Evolutionary conservation across 2,329 filamentous ascomycete species (phyloP).

Genomic region (Tolypocladium nubicola): DNA sequence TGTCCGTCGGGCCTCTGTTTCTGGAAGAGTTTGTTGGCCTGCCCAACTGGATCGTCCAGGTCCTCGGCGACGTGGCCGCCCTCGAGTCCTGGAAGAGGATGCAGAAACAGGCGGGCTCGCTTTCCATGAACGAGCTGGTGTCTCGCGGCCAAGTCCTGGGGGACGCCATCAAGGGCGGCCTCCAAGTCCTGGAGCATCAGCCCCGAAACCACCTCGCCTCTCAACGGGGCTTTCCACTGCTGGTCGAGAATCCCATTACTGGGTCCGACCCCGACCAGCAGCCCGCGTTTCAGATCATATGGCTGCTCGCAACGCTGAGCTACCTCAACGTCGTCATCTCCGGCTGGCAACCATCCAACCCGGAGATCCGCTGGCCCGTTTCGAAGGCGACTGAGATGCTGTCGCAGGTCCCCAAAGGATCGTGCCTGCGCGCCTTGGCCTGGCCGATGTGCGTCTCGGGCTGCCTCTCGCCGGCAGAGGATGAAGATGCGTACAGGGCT

Average conservation of each 20-base stretch:
- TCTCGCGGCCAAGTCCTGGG: slow-evolving; percentile 31
- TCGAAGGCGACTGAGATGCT: slow-evolving; percentile 23
- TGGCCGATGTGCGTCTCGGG: slow-evolving; percentile 33
- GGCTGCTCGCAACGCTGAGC: slow-evolving; percentile 35
- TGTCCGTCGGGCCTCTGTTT: slow-evolving; percentile 20
- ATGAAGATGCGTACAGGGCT: slow-evolving; percentile 30
- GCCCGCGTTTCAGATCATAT: slow-evolving; percentile 26
- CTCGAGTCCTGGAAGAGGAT: slow-evolving; percentile 46
- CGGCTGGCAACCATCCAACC: slow-evolving; percentile 38
- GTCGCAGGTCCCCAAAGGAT: slow-evolving; percentile 15
- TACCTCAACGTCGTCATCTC: slow-evolving; percentile 38
- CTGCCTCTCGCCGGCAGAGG: slow-evolving; percentile 25
- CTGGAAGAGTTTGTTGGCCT: slow-evolving; percentile 44
- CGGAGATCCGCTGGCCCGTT: slow-evolving; percentile 26
- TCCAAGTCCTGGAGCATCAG: slow-evolving; percentile 18
- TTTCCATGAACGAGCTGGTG: slow-evolving; percentile 36
- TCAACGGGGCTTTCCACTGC: not conserved
- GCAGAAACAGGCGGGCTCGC: slow-evolving; percentile 27
- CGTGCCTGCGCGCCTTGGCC: slow-evolving; percentile 23
- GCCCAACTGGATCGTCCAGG: slow-evolving; percentile 44
- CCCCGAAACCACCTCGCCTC: not conserved
- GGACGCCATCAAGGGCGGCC: slow-evolving; percentile 20
- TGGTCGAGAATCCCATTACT: slow-evolving; percentile 8
- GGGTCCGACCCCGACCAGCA: slow-evolving; percentile 11
- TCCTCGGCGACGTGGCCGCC: slow-evolving; percentile 41